phyloP scores from a whole-genome alignment of 768 basidiomycete species.

The Pulveroboletus sp. region DNA sequence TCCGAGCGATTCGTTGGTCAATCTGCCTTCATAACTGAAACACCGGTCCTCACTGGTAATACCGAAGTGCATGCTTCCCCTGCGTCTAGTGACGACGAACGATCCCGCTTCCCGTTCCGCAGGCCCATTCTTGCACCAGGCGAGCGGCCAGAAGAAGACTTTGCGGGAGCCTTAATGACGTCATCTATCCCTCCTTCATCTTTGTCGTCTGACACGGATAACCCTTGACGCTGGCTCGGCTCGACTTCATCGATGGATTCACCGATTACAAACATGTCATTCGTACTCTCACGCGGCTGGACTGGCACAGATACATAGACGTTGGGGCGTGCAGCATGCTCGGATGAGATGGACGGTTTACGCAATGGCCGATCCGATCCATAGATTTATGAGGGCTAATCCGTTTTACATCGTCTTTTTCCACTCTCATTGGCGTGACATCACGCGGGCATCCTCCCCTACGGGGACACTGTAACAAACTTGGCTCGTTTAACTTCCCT shows the following conservation, averaged over 20 bases:
- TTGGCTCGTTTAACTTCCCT: background rate
- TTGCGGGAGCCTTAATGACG: conserved; percentile 15
- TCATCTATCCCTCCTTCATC: conserved; percentile 23
- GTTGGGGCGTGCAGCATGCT: conserved; percentile 15
- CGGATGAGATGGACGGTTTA: conserved; percentile 20
- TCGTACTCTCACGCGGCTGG: conserved; percentile 6
- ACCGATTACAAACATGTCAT: conserved; percentile 10
- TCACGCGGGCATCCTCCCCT: background rate
- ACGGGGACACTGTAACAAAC: conserved; percentile 12
- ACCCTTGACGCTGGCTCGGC: conserved; percentile 37
- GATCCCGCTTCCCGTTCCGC: conserved; percentile 3
- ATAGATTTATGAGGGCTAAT: conserved; percentile 24
- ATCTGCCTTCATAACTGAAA: conserved; percentile 17
- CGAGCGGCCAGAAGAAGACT: conserved; percentile 8
- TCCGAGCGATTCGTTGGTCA: conserved; percentile 19
- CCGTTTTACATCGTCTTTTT: conserved; percentile 14
- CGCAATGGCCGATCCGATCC: conserved; percentile 11
- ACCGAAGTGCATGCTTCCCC: conserved; percentile 8
- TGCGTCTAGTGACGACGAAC: conserved; percentile 12
- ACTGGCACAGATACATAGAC: conserved; percentile 12
- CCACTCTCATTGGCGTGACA: conserved; percentile 9
- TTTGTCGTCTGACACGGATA: conserved; percentile 25
- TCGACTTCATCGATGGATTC: conserved; percentile 40
- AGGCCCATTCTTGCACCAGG: conserved; percentile 4
- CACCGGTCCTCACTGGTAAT: conserved; percentile 5